Evolutionary conservation across 306 rosid species (phyloP), one percentile per base, ranked within the genome.

Genomic region (Calophaca sinica): DNA sequence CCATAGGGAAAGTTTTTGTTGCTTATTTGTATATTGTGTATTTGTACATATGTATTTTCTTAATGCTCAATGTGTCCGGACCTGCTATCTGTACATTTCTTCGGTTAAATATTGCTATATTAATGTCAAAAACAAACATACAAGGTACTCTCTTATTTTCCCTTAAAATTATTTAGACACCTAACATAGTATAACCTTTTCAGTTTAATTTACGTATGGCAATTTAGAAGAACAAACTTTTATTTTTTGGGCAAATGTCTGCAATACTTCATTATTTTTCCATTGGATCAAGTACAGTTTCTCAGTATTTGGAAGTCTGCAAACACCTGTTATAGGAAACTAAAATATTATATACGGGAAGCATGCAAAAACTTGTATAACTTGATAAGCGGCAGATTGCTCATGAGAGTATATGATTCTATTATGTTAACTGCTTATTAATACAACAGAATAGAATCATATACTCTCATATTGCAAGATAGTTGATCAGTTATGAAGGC

Each of bases 401-500:
- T n/a, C n/a, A n/a, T n/a, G n/a, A n/a, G n/a, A n/a, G n/a, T n/a
- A n/a, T n/a, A n/a, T n/a, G n/a, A n/a, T n/a, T n/a, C n/a, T n/a
- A n/a, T n/a, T n/a, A n/a, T n/a, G n/a, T n/a, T n/a, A n/a, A n/a
- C n/a, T n/a, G n/a, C 26, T 20, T 20, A 20, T 20, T 20, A 20
- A 20, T 20, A 20, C 26, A 20, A 20, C 26, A 20, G 26, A 20
- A 20, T 20, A 20, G 26, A 20, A 20, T 20, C 26, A 20, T 20
- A 20, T 20, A 20, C 26, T 20, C 26, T 20, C 26, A 20, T 20
- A 20, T 20, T 20, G 68, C 80, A 49, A 70, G 77, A 74, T 20
- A 62, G 75, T 77, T 73, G 78, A 80, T 92, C 89, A 89, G 75
- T 92, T 89, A 83, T 92, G 97, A 78, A 92, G 97, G 14, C 93